Base-by-base conservation (phyloP, 345 rosid species). In the Brassica carinata region DNA sequence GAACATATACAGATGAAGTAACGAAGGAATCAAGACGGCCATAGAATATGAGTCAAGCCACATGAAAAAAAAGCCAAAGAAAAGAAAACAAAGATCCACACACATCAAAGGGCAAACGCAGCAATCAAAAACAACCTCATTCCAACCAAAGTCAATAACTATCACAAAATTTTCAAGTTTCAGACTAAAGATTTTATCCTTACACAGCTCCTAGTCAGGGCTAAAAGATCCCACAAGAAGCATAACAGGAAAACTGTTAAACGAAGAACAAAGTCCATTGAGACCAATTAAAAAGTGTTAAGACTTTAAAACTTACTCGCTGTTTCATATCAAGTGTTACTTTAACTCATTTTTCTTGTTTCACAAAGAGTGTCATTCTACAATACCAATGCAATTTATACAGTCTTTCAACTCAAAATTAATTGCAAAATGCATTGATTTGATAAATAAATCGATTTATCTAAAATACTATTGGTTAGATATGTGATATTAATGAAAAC, bases 61-160 rank as follows among this genome's bases (percentile, higher is more conserved):
- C 26, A 55, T 45, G 14, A 72, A 62, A 64, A 64, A 31, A 64
- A 1, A 64, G 71, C 58, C 29, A 11, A 36, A 23, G 38, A 45
- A 5, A 19, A 36, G 2, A 69, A 64, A 66, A 63, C 3, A 34
- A 77, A 64, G 57, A 61, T 59, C 7, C 14, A 53, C 15, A 78
- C 30, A 64, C 59, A 78, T 33, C 65, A 31, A 71, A 71, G 63
- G 17, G 29, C 3, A 30, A 8, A 55, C 30, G 10, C 53, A 17
- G 14, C 57, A 71, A 51, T 51, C 72, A 34, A 51, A 13, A 38
- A 51, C 23, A 15, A 53, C 34, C 71, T 78, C 43, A 62, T 13
- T 70, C 29, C 29, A 64, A 62, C 34, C 40, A n/a, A 77, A 61
- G 36, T 65, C 69, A 31, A 17, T 17, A 27, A 66, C 36, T 17